Evolutionary conservation across 2,329 filamentous ascomycete species (phyloP), one percentile per base, ranked within the genome.

Genomic region (Pyrenophora teres): DNA sequence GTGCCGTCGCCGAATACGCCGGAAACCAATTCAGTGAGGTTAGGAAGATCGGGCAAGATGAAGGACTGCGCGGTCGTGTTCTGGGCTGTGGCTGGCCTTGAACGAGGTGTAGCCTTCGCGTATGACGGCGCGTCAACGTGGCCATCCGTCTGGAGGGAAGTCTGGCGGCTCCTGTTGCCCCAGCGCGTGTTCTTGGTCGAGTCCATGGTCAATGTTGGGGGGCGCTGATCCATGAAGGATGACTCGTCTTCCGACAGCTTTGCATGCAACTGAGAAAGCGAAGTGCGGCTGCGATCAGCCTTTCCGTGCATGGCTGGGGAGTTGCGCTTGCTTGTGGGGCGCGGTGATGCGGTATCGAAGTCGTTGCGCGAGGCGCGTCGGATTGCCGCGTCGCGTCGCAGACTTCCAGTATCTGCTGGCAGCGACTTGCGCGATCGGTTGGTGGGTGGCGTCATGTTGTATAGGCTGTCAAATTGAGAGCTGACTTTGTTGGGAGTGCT

Each of bases 11-110:
- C 78, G 56, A 81, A 83, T 0, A 81, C 76, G 46, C 82, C 83
- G 18, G 83, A 84, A 9, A 86, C 79, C 25, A 86, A 75, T 61
- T 86, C 83, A 5, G 83, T 85, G 50, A 86, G 77, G 58, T 86
- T 84, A 6, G 82, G 80, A 38, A 85, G 73, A 56, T 86, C 82
- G 2, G 84, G 84, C 3, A 87, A 75, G 42, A 83, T 76, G 63
- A 86, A 86, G 0, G 84, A 87, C 52, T 83, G 81, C 33, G 78
- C 77, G 15, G 83, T 85, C 54, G 75, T 74, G 53, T 77, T 83
- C 30, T 71, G 65, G 40, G 77, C 77, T 3, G 77, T 76, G 21
- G 74, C 71, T 21, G 75, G 72, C 13, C 72, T 67, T 46, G 69
- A 68, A 23, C 63, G 63, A 21, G 68, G 55, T 8, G 64, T 66